Evolutionary conservation across 78 protist genomes (phyloP).

Genomic region (Isochrysis galbana): DNA sequence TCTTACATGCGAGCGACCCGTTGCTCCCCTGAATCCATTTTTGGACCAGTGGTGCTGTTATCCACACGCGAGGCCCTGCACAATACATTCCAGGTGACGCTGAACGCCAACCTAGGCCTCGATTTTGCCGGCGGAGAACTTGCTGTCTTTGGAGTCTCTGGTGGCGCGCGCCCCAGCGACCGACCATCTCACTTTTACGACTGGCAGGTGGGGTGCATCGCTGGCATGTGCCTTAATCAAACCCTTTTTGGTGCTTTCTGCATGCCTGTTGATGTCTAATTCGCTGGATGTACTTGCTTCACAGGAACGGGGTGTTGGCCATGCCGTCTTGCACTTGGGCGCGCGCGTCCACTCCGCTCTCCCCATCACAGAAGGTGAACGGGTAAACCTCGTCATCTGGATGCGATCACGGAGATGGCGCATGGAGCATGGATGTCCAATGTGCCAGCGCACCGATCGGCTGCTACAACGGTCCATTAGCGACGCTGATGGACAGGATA

Average conservation of each 20-base stretch:
- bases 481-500: too few species aligned
- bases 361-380: background rate
- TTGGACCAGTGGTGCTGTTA: background rate
- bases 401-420: background rate
- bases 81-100: background rate
- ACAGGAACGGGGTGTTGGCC: background rate
- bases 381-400: slow-evolving; percentile 16
- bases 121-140: background rate
- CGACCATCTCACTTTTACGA: background rate
- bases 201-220: background rate
- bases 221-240: too few species aligned
- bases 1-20: too few species aligned
- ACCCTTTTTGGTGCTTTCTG: too few species aligned
- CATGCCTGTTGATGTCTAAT: too few species aligned
- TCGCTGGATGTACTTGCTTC: too few species aligned
- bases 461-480: too few species aligned
- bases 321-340: background rate
- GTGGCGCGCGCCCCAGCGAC: background rate
- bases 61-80: background rate
- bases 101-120: background rate
- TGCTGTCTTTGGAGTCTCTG: background rate
- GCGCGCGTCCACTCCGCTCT: background rate
- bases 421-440: background rate
- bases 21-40: background rate
- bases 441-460: background rate